Base-by-base conservation (phyloP, 345 rosid species). In the Anastatica hierochuntica region DNA sequence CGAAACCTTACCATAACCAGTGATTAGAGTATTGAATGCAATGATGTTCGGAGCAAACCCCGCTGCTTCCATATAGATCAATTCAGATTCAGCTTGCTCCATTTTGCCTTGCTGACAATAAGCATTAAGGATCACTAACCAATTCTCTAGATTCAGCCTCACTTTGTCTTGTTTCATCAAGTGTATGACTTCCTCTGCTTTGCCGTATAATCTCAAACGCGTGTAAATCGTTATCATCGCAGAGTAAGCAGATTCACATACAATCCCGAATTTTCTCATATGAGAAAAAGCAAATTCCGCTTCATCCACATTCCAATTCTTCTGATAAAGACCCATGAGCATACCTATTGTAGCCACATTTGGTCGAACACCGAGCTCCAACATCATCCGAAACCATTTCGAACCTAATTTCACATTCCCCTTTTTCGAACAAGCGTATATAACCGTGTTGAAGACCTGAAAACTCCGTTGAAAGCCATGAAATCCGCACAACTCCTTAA, bases 221-320 rank as follows among this genome's bases (percentile, higher is more conserved):
- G 88, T 84, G 54, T 80, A 90, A 36, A 90, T 82, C 0, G 88
- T 86, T 56, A 86, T 84, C 90, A 90, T 86, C 0, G 95, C 73
- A 1, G 97, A 80, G 77, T 86, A 90, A 23, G 95, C 97, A 56
- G 88, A 84, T 31, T 82, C 74, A 67, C 97, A 90, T 49, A 71
- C 73, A 27, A 90, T 71, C 52, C 79, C 75, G 6, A 52, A 62
- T 5, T 63, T 78, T 58, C 94, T 81, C 97, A 90, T 84, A 5
- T 56, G 71, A 26, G 75, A 40, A 75, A 86, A 84, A 5, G 72
- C 71, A 55, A 80, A 77, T 56, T 86, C 95, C 2, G 95, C 94
- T 56, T 80, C 94, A 38, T 75, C 79, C 8, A 74, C 82, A 51
- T 79, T 80, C 86, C 86, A 74, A 27, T 83, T 72, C 74, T 86